These are phyloP conservation scores for Oryza brachyantha DNA, from an alignment of 176 grass and related monocot genomes.

Conservation along the genomic window DNA sequence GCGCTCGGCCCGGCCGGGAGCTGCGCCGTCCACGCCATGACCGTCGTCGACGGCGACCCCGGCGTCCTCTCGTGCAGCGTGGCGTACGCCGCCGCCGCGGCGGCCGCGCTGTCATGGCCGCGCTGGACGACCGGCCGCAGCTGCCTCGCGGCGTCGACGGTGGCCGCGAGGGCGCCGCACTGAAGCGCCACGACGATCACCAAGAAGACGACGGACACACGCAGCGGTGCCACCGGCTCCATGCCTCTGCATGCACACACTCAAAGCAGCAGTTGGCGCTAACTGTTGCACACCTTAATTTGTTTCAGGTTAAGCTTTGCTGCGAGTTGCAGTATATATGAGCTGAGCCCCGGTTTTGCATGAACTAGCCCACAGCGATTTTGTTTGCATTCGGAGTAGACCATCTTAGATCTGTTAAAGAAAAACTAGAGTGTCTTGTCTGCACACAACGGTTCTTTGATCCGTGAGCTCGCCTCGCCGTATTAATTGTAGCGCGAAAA, in stretches of 20 bases:
- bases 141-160: constrained; percentile 16
- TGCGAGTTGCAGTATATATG: not conserved
- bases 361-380: not conserved
- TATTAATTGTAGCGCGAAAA: constrained; percentile 12
- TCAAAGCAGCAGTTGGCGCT: no score
- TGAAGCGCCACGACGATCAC: constrained; percentile 8
- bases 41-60: constrained; percentile 15
- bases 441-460: constrained; percentile 31
- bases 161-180: constrained; percentile 15
- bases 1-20: constrained; percentile 40
- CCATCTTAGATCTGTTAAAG: not conserved
- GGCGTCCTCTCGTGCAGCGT: constrained; percentile 9
- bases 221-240: not conserved
- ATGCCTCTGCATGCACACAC: constrained; percentile 7
- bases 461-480: constrained; percentile 8
- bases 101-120: no score
- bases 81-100: constrained; percentile 11
- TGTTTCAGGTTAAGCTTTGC: not conserved
- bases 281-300: not conserved
- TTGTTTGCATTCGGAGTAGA: not conserved
- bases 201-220: not conserved
- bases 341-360: not conserved
- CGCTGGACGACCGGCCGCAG: not conserved
- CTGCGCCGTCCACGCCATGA: constrained; percentile 45
- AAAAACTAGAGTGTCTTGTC: constrained; percentile 14